Conservation (phyloP, 108 stramenopile species). For the Craspedostauros australis region DNA sequence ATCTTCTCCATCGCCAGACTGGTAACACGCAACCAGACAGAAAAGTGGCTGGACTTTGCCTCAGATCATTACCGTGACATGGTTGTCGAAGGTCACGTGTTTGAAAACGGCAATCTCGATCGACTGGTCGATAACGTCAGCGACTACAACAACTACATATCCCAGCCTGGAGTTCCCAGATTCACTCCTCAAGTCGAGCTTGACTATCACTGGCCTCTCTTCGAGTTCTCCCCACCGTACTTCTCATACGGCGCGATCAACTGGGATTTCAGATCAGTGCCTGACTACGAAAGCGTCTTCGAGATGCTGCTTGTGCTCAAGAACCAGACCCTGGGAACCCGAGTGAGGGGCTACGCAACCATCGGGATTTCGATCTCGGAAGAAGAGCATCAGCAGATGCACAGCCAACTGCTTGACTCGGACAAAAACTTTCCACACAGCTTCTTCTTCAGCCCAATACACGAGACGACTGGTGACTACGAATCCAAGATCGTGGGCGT, state of each 20-base stretch:
- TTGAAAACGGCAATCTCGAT: not conserved
- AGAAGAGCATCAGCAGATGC: slow-evolving; percentile 2
- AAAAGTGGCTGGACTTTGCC: too few relatives aligned
- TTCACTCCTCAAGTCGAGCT: not conserved
- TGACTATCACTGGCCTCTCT: not conserved
- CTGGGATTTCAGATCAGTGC: not conserved
- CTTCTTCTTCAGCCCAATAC: not conserved
- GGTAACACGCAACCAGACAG: too few relatives aligned
- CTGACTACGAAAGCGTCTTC: not conserved
- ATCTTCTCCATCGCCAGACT: too few relatives aligned
- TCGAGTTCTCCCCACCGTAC: slow-evolving; percentile 1
- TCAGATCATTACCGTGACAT: too few relatives aligned
- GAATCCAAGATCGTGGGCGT: slow-evolving; percentile 15
- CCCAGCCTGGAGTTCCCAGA: not conserved
- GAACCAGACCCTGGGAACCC: not conserved
- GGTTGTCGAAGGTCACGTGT: slow-evolving; percentile 1
- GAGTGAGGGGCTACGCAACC: not conserved
- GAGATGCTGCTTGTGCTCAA: not conserved
- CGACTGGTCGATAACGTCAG: not conserved
- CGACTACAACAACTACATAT: not conserved
- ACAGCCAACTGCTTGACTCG: too few relatives aligned
- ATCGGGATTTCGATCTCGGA: not conserved
- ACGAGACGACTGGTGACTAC: not conserved
- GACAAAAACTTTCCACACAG: slow-evolving; percentile 6
- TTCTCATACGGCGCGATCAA: not conserved